Evolutionary conservation across 108 stramenopile species (phyloP).

Genomic region (Cyclotella kingstonii): DNA sequence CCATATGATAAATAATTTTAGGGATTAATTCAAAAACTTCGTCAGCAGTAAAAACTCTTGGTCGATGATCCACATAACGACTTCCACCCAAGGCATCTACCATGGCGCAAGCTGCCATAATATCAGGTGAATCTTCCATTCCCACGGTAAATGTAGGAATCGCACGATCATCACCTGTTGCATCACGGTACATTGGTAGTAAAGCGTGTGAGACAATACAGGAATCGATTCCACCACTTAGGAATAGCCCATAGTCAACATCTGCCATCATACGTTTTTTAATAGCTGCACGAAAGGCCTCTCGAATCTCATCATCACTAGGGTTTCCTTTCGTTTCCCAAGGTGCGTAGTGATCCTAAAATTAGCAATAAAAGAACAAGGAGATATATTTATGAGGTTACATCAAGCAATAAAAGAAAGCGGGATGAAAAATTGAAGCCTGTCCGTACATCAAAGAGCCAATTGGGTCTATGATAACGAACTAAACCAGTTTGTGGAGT

Average conservation of each 20-base stretch:
- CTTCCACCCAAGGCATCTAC: conserved; percentile 62
- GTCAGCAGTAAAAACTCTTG: conserved; percentile 58
- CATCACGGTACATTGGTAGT: conserved; percentile 54
- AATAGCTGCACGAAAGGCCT: conserved; percentile 59
- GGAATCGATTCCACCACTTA: conserved; percentile 75
- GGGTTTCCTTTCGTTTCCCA: conserved; percentile 46
- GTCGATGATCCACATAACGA: conserved; percentile 52
- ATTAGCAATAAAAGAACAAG: no score
- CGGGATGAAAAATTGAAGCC: no score
- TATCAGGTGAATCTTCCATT: conserved; percentile 74
- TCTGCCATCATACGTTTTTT: conserved; percentile 76
- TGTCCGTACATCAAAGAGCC: conserved; percentile 39
- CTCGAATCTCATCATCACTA: conserved; percentile 60
- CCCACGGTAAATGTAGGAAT: conserved; percentile 73
- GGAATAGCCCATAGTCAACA: conserved; percentile 76
- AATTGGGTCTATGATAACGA: conserved; percentile 69
- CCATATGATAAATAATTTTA: conserved; percentile 80
- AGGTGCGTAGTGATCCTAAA: conserved; percentile 60
- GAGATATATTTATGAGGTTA: no score
- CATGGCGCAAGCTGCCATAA: conserved; percentile 71
- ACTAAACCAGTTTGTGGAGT: conserved; percentile 61
- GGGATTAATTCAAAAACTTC: conserved; percentile 78
- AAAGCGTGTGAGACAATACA: conserved; percentile 66
- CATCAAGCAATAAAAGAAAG: no score
- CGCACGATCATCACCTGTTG: conserved; percentile 61